These are phyloP conservation scores for Pseudogymnoascus sp. DNA, from an alignment of 2,329 filamentous ascomycete species.

Conservation along the genomic window DNA sequence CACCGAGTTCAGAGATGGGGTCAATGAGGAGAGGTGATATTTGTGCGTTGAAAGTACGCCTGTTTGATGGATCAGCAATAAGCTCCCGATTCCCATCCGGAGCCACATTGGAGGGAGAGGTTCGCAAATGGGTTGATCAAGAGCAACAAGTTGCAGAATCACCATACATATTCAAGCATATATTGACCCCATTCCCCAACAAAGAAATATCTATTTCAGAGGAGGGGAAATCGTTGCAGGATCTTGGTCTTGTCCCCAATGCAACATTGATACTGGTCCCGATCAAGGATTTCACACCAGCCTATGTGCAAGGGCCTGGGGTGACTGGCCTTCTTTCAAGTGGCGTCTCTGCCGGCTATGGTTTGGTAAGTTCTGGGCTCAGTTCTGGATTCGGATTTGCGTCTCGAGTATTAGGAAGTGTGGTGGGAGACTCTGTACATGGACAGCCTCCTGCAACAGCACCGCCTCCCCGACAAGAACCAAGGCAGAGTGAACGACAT, in stretches of 20 bases:
- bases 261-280: conserved; percentile 79
- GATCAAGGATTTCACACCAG: conserved; percentile 51
- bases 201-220: conserved; percentile 66
- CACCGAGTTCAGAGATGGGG: conserved; percentile 9
- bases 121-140: conserved; percentile 71
- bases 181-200: conserved; percentile 71
- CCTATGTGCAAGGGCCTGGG: conserved; percentile 39
- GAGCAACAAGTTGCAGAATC: neutral
- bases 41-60: conserved; percentile 66
- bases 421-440: conserved; percentile 17
- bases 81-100: conserved; percentile 61
- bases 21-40: conserved; percentile 22
- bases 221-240: conserved; percentile 58
- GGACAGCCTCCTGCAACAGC: neutral
- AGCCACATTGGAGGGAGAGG: conserved; percentile 53
- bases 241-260: conserved; percentile 67
- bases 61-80: conserved; percentile 78
- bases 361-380: conserved; percentile 35
- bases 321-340: conserved; percentile 26
- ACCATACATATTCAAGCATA: conserved; percentile 78
- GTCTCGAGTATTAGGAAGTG: conserved; percentile 34
- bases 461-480: conserved; percentile 25
- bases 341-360: conserved; percentile 31
- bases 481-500: neutral
- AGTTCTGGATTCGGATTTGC: conserved; percentile 36